Base-by-base conservation (phyloP, 441 rosid species). In the Pelargonium cotyledonis region DNA sequence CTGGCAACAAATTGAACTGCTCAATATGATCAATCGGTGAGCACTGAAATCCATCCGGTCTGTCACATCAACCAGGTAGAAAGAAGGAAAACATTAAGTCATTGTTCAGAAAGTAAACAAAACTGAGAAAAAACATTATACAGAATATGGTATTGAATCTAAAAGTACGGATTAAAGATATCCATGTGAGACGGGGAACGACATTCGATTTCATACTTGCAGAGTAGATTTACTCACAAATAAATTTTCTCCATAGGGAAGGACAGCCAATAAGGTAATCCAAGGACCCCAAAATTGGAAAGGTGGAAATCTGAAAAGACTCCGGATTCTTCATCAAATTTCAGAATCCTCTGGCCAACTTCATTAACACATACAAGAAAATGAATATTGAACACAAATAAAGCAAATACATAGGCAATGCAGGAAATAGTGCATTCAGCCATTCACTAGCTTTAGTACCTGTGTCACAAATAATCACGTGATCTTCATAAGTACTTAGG, bases 221-320 rank as follows among this genome's bases (percentile, higher is more conserved):
- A 62, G n/a, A 46, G 15, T 35, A 64, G 26, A 46, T 29, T 19
- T 8, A 88, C 99, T 90, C 72, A 95, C 99, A 67, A 46, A 74
- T 81, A 86, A 76, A 86, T 84, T 77, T 83, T 86, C 80, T 92
- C 99, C 70, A 92, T 70, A 60, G 85, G 86, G 73, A 64, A 78
- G 71, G 82, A 69, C 67, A 85, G 68, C 99, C 99, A 90, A 76
- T 88, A 95, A 18, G 99, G 97, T 69, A 95, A 82, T 73, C 98
- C 98, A 76, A 95, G 93, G 68, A 81, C 73, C 72, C 89, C 87
- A 68, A 85, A 84, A 77, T 92, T 92, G 49, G 96, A 88, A 68
- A 92, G 83, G 70, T 80, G 80, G 68, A 88, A 70, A 71, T 75
- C 84, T 70, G 93, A 89, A 80, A 74, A 58, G 67, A 77, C 80